A percentile compares a stretch with the other conserved stretches of the same genome.
Conservation (phyloP, 2,329 filamentous ascomycete genomes). For the Colletotrichum neosansevieriae region DNA sequence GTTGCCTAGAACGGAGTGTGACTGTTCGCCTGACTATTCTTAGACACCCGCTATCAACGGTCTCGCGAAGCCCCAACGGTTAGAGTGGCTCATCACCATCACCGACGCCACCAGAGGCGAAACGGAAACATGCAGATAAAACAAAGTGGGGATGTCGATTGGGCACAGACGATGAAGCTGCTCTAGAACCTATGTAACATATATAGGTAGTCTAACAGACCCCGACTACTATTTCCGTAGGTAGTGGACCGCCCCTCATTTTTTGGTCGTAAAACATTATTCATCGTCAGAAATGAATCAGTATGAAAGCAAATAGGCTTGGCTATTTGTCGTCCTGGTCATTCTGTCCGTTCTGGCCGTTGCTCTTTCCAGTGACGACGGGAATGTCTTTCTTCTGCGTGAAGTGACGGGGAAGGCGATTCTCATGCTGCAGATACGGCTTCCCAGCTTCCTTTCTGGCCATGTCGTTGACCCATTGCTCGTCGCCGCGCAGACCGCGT, state of each 20-base stretch:
- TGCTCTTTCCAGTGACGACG: constrained; percentile 2
- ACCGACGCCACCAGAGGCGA: neutral
- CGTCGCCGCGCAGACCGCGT: constrained; percentile 66
- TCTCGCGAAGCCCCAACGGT: neutral
- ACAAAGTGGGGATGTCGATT: constrained; percentile 10
- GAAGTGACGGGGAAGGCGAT: constrained; percentile 66
- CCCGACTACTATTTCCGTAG: neutral
- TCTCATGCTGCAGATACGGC: constrained; percentile 70
- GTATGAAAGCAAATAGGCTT: too few species aligned
- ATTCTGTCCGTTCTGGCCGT: constrained; percentile 1
- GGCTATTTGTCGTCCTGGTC: neutral
- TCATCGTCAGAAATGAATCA: too few species aligned
- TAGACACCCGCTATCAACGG: neutral
- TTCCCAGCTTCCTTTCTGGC: constrained; percentile 73
- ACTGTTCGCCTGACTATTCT: too few species aligned
- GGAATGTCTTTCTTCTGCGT: constrained; percentile 48
- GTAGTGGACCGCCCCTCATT: too few species aligned
- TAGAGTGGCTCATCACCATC: neutral
- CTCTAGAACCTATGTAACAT: constrained; percentile 1
- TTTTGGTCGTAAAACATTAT: too few species aligned
- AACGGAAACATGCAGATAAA: neutral
- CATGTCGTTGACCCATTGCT: constrained; percentile 80
- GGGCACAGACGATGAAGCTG: constrained; percentile 2
- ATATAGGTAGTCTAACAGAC: neutral
- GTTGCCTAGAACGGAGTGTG: neutral